Conservation (phyloP, 2,329 filamentous ascomycete genomes). For the Epichloe sp. region DNA sequence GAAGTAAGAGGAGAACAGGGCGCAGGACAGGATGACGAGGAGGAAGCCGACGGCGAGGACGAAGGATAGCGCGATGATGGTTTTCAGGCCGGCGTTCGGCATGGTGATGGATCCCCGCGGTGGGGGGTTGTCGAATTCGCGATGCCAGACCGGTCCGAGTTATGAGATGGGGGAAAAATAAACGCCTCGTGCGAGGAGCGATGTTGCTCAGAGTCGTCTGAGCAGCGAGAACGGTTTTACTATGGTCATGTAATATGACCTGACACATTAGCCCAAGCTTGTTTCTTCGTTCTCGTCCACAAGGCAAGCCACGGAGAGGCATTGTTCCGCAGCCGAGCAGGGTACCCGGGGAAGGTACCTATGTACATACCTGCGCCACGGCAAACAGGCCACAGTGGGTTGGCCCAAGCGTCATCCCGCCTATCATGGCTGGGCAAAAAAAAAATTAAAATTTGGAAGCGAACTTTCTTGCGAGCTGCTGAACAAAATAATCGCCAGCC, state of each 20-base stretch:
- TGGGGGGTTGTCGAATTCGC: background rate
- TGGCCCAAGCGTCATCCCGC: slow-evolving; percentile 2
- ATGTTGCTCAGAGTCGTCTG: too few relatives aligned
- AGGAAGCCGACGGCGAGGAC: slow-evolving; percentile 98
- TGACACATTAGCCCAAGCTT: too few relatives aligned
- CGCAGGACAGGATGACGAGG: slow-evolving; percentile 94
- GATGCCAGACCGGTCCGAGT: background rate
- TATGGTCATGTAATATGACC: background rate
- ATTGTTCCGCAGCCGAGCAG: slow-evolving; percentile 9
- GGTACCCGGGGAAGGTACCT: background rate
- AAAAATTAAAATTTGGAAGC: slow-evolving; percentile 8
- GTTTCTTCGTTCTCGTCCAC: too few relatives aligned
- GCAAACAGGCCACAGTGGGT: background rate
- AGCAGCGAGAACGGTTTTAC: too few relatives aligned
- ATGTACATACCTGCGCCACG: background rate
- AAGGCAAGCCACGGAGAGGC: background rate
- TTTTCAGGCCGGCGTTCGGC: slow-evolving; percentile 85
- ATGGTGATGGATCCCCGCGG: slow-evolving; percentile 27
- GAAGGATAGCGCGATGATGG: slow-evolving; percentile 97
- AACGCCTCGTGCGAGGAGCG: too few relatives aligned
- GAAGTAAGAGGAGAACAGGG: slow-evolving; percentile 88
- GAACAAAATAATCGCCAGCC: slow-evolving; percentile 8
- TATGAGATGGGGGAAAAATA: too few relatives aligned
- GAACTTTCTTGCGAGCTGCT: slow-evolving; percentile 2
- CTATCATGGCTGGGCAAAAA: slow-evolving; percentile 11